A percentile compares a stretch with the other conserved stretches of the same genome.
phyloP scores from a whole-genome alignment of 768 basidiomycete species.

The Calocybe cyanea region DNA sequence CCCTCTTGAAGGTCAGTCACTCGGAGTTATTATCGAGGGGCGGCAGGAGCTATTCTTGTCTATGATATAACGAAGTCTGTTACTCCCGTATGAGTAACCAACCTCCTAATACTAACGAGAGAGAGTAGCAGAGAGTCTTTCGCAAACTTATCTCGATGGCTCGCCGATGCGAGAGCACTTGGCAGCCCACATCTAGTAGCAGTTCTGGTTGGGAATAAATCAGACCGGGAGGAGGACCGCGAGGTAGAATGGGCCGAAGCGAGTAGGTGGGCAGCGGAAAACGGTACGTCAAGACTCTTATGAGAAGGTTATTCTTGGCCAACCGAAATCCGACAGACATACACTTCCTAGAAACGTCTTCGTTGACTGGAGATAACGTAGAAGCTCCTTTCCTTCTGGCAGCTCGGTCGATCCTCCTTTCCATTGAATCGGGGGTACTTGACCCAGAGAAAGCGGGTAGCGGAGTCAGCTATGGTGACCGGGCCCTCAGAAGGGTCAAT shows the following conservation, averaged over 20 bases:
- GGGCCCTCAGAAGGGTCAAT: conserved; percentile 85
- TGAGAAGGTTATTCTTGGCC: conserved; percentile 3
- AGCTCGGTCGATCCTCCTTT: conserved; percentile 82
- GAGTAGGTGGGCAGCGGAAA: conserved; percentile 92
- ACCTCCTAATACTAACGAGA: conserved; percentile 12
- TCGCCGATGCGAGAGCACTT: conserved; percentile 89
- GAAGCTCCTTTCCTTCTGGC: conserved; percentile 89
- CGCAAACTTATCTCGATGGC: conserved; percentile 78
- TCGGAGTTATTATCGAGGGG: conserved; percentile 93
- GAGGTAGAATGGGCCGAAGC: conserved; percentile 97
- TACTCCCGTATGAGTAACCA: background rate
- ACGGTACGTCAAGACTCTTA: conserved; percentile 50
- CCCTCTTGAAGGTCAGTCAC: conserved; percentile 69
- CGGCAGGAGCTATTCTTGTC: conserved; percentile 87
- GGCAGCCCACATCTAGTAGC: conserved; percentile 89
- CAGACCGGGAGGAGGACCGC: conserved; percentile 89
- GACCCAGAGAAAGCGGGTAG: conserved; percentile 95
- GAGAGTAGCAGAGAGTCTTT: conserved; percentile 84
- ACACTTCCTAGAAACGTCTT: conserved; percentile 92
- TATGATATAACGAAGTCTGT: conserved; percentile 89
- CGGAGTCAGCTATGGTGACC: conserved; percentile 95
- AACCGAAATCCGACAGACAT: conserved; percentile 51
- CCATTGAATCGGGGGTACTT: conserved; percentile 85
- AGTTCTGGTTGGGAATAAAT: conserved; percentile 93
- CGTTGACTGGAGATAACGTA: conserved; percentile 88